Conservation (phyloP, 768 basidiomycete species). For the Peribolospora baueri region DNA sequence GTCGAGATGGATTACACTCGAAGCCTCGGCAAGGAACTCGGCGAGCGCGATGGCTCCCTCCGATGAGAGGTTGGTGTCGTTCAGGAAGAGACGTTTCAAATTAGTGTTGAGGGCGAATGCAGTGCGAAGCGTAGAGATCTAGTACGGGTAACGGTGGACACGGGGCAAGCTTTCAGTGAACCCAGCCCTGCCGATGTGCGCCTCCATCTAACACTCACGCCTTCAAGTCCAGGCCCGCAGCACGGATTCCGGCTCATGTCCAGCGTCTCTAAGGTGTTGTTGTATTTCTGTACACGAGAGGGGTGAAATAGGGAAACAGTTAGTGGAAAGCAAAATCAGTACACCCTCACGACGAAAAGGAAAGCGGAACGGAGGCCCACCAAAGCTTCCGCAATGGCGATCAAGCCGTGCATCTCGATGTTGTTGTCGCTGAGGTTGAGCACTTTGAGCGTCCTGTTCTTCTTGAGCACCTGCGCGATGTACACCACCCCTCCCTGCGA, state of each 20-base stretch:
- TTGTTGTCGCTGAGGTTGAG: slow-evolving; percentile 87
- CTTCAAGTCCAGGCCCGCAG: slow-evolving; percentile 65
- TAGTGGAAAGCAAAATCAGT: not conserved
- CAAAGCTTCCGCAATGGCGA: slow-evolving; percentile 63
- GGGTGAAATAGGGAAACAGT: not conserved
- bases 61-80: slow-evolving; percentile 52
- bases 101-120: slow-evolving; percentile 79
- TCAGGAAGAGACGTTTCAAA: slow-evolving; percentile 75
- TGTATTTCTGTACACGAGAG: slow-evolving; percentile 52
- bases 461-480: slow-evolving; percentile 81
- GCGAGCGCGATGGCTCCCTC: slow-evolving; percentile 81
- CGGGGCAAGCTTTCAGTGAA: not conserved
- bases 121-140: slow-evolving; percentile 46
- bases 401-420: slow-evolving; percentile 57
- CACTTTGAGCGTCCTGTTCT: slow-evolving; percentile 82
- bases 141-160: not conserved
- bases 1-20: slow-evolving; percentile 70
- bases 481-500: slow-evolving; percentile 51
- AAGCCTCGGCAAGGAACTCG: slow-evolving; percentile 81
- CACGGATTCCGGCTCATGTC: slow-evolving; percentile 86
- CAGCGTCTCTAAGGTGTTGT: slow-evolving; percentile 72
- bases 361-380: slow-evolving; percentile 25
- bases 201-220: slow-evolving; percentile 31
- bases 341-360: not conserved
- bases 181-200: too few relatives aligned